These are phyloP conservation scores for Stentor coeruleus DNA, from an alignment of 73 alveolate species.

Conservation along the genomic window DNA sequence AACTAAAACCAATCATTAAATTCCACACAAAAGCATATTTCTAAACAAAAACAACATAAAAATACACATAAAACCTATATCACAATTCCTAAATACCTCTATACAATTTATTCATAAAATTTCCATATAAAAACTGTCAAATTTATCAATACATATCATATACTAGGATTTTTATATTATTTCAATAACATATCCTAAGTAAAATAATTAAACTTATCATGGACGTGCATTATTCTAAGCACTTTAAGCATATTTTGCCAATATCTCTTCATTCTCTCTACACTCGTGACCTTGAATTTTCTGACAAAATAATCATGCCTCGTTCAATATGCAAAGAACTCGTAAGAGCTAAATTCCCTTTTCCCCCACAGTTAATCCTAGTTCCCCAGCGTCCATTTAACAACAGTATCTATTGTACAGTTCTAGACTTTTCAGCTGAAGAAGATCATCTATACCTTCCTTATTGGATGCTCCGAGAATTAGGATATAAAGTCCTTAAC, in stretches of 20 bases:
- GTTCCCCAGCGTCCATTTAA: neutral
- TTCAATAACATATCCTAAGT: no score
- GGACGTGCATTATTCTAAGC: slow-evolving; percentile 3
- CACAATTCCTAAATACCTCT: no score
- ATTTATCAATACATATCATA: no score
- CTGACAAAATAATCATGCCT: slow-evolving; percentile 10
- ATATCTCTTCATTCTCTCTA: neutral
- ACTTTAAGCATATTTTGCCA: neutral
- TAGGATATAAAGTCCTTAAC: neutral
- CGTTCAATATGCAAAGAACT: neutral
- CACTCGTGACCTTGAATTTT: neutral
- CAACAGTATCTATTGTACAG: neutral
- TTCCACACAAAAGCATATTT: no score
- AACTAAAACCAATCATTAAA: no score
- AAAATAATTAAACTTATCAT: no score
- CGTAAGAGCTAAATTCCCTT: neutral
- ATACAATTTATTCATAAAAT: no score
- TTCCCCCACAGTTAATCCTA: neutral
- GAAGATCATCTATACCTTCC: slow-evolving; percentile 22
- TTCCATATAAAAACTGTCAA: no score
- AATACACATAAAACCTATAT: no score
- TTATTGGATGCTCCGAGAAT: neutral
- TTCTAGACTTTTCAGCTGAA: slow-evolving; percentile 12
- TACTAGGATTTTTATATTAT: no score
- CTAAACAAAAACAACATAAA: no score